Percentiles rank a stretch among this genome's conserved stretches.
These are phyloP conservation scores for Candida suzukii DNA, from an alignment of 805 yeast genomes.

Conservation along the genomic window DNA sequence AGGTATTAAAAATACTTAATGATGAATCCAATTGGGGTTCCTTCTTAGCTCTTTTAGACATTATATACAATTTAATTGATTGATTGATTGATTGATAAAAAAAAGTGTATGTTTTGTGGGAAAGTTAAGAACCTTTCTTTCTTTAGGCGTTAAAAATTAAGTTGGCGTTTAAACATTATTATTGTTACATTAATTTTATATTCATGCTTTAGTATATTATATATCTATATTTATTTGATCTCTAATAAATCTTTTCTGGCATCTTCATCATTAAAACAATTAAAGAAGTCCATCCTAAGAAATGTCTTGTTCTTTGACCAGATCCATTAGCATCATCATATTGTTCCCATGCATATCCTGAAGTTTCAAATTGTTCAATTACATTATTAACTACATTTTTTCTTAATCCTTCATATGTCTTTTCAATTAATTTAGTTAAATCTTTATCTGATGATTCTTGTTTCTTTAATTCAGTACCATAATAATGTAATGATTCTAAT, in stretches of 20 bases:
- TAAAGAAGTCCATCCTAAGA: conserved; percentile 90
- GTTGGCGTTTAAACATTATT: no score
- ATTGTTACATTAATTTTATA: no score
- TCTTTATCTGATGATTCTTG: conserved; percentile 23
- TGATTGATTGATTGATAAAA: no score
- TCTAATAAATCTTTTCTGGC: conserved; percentile 41
- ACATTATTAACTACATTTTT: conserved; percentile 62
- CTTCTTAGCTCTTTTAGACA: background rate
- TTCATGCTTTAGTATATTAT: no score
- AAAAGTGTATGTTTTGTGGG: no score
- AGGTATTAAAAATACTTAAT: background rate
- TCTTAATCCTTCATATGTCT: conserved; percentile 54
- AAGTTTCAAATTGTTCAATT: conserved; percentile 56
- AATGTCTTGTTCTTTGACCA: conserved; percentile 79
- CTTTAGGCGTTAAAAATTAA: no score
- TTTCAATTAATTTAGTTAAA: conserved; percentile 32
- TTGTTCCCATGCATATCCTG: conserved; percentile 89
- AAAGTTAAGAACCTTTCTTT: no score
- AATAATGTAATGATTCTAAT: conserved; percentile 61
- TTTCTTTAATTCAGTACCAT: conserved; percentile 27
- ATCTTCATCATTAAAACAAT: conserved; percentile 75
- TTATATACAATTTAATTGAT: no score
- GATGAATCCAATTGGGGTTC: background rate
- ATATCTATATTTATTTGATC: no score
- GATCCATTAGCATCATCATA: conserved; percentile 72